A percentile compares a stretch with the other conserved stretches of the same genome.
Conservation (phyloP, 225 moss, liverwort and hornwort species). For the Sphagnum tenellum region DNA sequence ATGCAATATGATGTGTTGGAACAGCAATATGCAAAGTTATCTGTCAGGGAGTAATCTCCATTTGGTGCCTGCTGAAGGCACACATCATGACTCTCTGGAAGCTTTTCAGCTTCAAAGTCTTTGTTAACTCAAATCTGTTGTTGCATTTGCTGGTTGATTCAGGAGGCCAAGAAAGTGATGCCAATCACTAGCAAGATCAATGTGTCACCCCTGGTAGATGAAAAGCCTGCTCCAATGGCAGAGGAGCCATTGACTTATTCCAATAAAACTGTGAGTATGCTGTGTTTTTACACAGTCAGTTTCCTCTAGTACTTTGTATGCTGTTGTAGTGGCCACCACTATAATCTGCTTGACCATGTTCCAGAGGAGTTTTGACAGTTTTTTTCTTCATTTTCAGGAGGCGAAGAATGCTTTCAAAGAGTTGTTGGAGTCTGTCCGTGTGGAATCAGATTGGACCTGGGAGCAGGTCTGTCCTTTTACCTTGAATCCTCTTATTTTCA, state of each 20-base stretch:
- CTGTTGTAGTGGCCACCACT: too few species aligned
- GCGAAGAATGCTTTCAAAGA: constrained; percentile 99
- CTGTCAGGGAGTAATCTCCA: too few species aligned
- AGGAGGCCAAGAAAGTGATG: constrained; percentile 98
- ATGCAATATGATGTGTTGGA: too few species aligned
- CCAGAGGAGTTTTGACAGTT: too few species aligned
- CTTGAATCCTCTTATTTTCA: too few species aligned
- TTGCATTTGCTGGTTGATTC: constrained; percentile 8
- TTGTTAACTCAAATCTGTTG: too few species aligned
- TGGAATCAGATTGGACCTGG: constrained; percentile 99
- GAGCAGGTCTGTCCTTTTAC: constrained; percentile 56
- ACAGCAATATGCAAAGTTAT: too few species aligned
- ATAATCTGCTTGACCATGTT: too few species aligned
- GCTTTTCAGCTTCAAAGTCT: too few species aligned
- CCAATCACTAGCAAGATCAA: constrained; percentile 74
- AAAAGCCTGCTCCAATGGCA: constrained; percentile 52
- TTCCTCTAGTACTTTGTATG: background rate
- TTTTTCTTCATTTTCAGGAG: constrained; percentile 39
- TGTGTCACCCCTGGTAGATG: constrained; percentile 60
- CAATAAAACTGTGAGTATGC: constrained; percentile 62
- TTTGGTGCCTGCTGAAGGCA: too few species aligned
- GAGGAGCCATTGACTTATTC: constrained; percentile 87
- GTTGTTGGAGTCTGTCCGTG: constrained; percentile 83
- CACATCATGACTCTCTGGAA: too few species aligned
- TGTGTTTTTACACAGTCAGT: background rate